Percentiles rank a stretch among this genome's conserved stretches.
phyloP scores from a whole-genome alignment of 345 rosid species.

The Euphorbia tirucalli region DNA sequence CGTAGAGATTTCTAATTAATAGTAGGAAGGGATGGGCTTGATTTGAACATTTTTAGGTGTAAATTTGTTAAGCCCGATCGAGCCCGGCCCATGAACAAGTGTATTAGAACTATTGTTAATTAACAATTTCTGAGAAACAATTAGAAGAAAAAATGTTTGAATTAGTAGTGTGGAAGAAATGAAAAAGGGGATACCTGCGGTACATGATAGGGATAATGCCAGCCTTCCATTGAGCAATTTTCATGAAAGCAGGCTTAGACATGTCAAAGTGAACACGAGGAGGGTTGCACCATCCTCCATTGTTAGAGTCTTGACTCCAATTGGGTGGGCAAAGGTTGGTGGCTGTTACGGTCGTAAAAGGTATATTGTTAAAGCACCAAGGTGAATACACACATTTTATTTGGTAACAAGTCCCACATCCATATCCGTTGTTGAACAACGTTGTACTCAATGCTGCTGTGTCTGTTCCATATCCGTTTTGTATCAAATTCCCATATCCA shows the following conservation, averaged over 20 bases:
- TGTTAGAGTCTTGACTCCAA: constrained; percentile 53
- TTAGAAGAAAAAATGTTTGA: no score
- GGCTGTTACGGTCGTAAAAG: constrained; percentile 59
- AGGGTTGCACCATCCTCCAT: constrained; percentile 94
- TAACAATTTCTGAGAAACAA: no score
- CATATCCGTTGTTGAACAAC: constrained; percentile 66
- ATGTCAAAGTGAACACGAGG: constrained; percentile 80
- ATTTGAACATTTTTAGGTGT: no score
- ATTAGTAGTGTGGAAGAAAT: no score
- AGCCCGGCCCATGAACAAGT: no score
- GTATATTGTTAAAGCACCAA: constrained; percentile 40
- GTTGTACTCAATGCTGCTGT: constrained; percentile 72
- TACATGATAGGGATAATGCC: constrained; percentile 74
- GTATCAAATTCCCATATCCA: constrained; percentile 68
- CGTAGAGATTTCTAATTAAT: no score
- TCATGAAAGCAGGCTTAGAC: constrained; percentile 88
- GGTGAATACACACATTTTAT: constrained; percentile 55
- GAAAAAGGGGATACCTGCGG: constrained; percentile 74
- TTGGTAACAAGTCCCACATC: constrained; percentile 77
- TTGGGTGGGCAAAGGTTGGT: constrained; percentile 89
- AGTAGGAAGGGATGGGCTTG: no score
- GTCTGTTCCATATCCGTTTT: constrained; percentile 60
- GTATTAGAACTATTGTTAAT: no score
- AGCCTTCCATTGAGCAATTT: constrained; percentile 76
- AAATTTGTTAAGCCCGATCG: no score